Evolutionary conservation across 2,329 filamentous ascomycete genomes (phyloP).

Genomic region (Colletotrichum sp.): DNA sequence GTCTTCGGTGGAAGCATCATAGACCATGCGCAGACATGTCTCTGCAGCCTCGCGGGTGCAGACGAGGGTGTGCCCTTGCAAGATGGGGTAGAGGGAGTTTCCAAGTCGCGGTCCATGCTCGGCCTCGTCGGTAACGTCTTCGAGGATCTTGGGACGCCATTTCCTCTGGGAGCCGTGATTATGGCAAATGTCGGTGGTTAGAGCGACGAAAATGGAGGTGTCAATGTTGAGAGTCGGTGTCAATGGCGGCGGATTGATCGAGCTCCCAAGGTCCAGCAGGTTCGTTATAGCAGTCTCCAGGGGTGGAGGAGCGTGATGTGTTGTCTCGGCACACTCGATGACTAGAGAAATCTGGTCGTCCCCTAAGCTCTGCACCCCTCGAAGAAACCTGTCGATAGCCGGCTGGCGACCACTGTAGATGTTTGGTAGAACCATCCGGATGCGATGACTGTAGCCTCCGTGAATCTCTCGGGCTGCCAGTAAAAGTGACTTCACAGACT

Average conservation of each 20-base stretch:
- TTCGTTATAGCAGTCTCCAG: constrained; percentile 32
- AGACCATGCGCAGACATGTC: constrained; percentile 34
- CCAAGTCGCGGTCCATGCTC: constrained; percentile 20
- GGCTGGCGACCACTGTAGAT: constrained; percentile 28
- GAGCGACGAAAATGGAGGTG: constrained; percentile 43
- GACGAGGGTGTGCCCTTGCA: constrained; percentile 34
- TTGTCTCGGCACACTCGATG: constrained; percentile 29
- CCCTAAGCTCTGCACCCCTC: constrained; percentile 29
- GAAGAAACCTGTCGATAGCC: constrained; percentile 37
- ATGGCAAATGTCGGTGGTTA: constrained; percentile 45
- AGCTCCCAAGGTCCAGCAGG: constrained; percentile 32
- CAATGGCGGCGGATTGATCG: constrained; percentile 24
- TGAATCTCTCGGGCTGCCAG: constrained; percentile 38
- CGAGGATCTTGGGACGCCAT: constrained; percentile 31
- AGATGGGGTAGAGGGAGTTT: constrained; percentile 35
- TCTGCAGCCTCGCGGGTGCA: constrained; percentile 43
- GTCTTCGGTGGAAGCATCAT: constrained; percentile 11
- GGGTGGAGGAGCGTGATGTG: constrained; percentile 26
- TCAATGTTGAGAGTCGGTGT: constrained; percentile 43
- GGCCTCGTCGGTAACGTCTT: constrained; percentile 18
- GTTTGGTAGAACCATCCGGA: constrained; percentile 39
- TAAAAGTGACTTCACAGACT: constrained; percentile 34
- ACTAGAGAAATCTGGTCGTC: constrained; percentile 33
- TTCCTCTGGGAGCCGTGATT: constrained; percentile 31
- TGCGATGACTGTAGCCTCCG: constrained; percentile 34